These are phyloP conservation scores for Citrullus colocynthis DNA, from an alignment of 306 rosid genomes.

Conservation along the genomic window DNA sequence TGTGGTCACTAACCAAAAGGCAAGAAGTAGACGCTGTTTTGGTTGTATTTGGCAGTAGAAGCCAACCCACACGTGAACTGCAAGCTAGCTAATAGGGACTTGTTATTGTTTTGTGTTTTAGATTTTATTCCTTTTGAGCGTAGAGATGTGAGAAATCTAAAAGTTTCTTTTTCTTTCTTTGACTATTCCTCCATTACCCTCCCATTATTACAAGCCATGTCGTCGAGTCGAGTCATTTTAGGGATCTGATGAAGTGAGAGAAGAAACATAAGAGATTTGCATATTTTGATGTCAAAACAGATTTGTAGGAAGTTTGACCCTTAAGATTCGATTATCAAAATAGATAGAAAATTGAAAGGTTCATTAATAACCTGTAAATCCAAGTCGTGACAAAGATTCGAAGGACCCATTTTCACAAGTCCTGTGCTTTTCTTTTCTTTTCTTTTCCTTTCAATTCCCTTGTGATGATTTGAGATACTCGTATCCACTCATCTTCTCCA, in stretches of 20 bases:
- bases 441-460: background rate
- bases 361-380: conserved; percentile 5
- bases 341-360: conserved; percentile 5
- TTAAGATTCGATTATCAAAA: conserved; percentile 1
- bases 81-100: conserved; percentile 9
- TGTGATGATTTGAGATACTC: background rate
- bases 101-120: conserved; percentile 6
- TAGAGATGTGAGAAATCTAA: conserved; percentile 5
- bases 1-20: conserved; percentile 10
- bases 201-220: background rate
- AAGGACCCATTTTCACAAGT: conserved; percentile 6
- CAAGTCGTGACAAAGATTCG: conserved; percentile 7
- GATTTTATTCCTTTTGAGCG: conserved; percentile 11
- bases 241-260: background rate
- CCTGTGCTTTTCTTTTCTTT: background rate
- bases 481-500: conserved; percentile 4
- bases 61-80: conserved; percentile 19
- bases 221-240: background rate
- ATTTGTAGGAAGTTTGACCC: background rate
- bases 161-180: conserved; percentile 2
- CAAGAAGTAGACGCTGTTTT: conserved; percentile 17
- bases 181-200: conserved; percentile 3
- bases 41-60: conserved; percentile 15
- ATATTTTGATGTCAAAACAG: conserved; percentile 3
- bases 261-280: conserved; percentile 7